Conservation (phyloP, 108 stramenopile species). For the Nannochloropsis salina region DNA sequence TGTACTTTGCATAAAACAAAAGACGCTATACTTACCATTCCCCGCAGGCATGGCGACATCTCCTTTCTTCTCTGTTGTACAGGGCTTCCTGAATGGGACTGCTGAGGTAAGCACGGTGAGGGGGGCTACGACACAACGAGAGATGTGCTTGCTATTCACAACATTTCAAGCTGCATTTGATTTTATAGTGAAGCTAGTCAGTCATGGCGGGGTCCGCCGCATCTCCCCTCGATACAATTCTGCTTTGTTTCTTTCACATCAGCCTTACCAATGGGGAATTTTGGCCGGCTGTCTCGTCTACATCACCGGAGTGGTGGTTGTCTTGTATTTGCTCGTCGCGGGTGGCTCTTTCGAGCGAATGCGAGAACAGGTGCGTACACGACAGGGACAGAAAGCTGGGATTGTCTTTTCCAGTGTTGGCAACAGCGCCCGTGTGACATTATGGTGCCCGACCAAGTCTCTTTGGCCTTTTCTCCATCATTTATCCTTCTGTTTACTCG, state of each 20-base stretch:
- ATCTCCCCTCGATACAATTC: background rate
- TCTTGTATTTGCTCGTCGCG: constrained; percentile 25
- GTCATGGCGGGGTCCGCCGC: background rate
- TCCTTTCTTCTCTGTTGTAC: background rate
- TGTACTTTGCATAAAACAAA: too few relatives aligned
- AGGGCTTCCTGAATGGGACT: background rate
- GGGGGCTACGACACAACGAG: background rate
- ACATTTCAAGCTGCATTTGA: too few relatives aligned
- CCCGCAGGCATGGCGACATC: background rate
- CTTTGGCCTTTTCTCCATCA: too few relatives aligned
- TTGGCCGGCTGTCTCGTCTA: constrained; percentile 35
- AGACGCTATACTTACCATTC: too few relatives aligned
- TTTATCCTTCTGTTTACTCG: too few relatives aligned
- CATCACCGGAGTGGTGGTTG: constrained; percentile 32
- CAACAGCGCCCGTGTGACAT: too few relatives aligned
- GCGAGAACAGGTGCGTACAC: constrained; percentile 31
- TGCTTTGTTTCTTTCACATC: background rate
- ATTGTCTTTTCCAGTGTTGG: too few relatives aligned
- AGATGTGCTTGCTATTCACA: too few relatives aligned
- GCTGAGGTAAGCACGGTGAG: background rate
- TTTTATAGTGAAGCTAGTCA: too few relatives aligned
- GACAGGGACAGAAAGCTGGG: too few relatives aligned
- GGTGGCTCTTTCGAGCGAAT: constrained; percentile 44
- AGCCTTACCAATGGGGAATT: constrained; percentile 24
- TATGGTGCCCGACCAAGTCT: too few relatives aligned